phyloP scores from a whole-genome alignment of 768 basidiomycete genomes.

The Lentinula raphanica region DNA sequence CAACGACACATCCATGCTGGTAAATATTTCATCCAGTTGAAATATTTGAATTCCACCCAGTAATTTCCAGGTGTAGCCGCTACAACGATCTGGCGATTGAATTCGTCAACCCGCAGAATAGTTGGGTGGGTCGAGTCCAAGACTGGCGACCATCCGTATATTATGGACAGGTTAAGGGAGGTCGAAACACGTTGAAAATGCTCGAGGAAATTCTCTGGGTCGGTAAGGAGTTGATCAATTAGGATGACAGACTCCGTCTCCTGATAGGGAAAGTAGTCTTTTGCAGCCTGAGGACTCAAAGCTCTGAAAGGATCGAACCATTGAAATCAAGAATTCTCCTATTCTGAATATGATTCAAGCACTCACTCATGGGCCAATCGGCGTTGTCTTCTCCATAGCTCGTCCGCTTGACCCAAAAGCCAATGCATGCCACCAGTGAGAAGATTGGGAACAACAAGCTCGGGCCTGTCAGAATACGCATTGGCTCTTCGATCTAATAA shows the following conservation, averaged over 20 bases:
- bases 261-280: not conserved
- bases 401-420: not conserved
- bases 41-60: slow-evolving; percentile 28
- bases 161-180: slow-evolving; percentile 8
- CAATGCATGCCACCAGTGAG: not conserved
- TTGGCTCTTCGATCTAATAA: not conserved
- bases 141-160: slow-evolving; percentile 14
- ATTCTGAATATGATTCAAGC: not conserved
- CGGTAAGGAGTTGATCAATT: not conserved
- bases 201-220: not conserved
- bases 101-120: slow-evolving; percentile 12
- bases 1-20: slow-evolving; percentile 24
- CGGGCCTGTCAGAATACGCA: not conserved
- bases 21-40: slow-evolving; percentile 19
- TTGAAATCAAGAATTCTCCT: no score
- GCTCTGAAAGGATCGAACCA: not conserved
- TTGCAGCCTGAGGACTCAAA: not conserved
- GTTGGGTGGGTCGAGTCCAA: slow-evolving; percentile 10
- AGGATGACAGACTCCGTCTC: not conserved
- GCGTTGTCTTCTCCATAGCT: not conserved
- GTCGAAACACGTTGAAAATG: slow-evolving; percentile 10
- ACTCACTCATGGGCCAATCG: slow-evolving; percentile 20
- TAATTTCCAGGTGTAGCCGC: slow-evolving; percentile 26
- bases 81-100: slow-evolving; percentile 17
- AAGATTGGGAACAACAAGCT: not conserved